Conservation (phyloP, 2,329 filamentous ascomycete species). For the Stachybotrys chartarum region DNA sequence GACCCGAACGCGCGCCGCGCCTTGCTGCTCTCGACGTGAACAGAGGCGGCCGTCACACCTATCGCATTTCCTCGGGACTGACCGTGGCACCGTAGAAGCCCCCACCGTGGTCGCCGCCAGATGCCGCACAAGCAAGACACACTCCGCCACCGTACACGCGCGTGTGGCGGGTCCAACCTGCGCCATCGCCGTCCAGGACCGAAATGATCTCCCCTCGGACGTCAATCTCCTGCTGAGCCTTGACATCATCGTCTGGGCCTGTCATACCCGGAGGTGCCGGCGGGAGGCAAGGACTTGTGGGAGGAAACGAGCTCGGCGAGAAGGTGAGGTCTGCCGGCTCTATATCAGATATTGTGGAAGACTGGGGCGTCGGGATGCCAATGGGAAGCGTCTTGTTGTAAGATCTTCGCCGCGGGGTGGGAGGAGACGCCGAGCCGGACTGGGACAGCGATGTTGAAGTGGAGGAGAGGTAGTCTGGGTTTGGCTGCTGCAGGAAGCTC, state of each 20-base stretch:
- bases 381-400: constrained; percentile 34
- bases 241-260: constrained; percentile 12
- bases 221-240: constrained; percentile 26
- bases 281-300: constrained; percentile 38
- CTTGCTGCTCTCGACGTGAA: not conserved
- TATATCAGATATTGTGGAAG: constrained; percentile 12
- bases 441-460: constrained; percentile 19
- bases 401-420: constrained; percentile 31
- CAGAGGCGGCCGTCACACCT: constrained; percentile 3
- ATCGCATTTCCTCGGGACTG: constrained; percentile 43
- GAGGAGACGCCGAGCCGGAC: constrained; percentile 18
- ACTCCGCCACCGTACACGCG: constrained; percentile 52
- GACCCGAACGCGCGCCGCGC: too few species aligned
- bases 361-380: constrained; percentile 18
- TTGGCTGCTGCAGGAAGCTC: constrained; percentile 39
- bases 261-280: constrained; percentile 31
- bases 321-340: constrained; percentile 24
- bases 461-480: constrained; percentile 40
- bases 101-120: constrained; percentile 35
- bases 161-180: constrained; percentile 50
- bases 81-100: constrained; percentile 50
- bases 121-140: constrained; percentile 47
- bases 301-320: constrained; percentile 42
- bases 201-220: constrained; percentile 45
- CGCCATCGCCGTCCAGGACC: constrained; percentile 37